Percentiles rank a stretch among this genome's conserved stretches.
Conservation (phyloP, 768 basidiomycete species). For the Fibroporia radiculosa region DNA sequence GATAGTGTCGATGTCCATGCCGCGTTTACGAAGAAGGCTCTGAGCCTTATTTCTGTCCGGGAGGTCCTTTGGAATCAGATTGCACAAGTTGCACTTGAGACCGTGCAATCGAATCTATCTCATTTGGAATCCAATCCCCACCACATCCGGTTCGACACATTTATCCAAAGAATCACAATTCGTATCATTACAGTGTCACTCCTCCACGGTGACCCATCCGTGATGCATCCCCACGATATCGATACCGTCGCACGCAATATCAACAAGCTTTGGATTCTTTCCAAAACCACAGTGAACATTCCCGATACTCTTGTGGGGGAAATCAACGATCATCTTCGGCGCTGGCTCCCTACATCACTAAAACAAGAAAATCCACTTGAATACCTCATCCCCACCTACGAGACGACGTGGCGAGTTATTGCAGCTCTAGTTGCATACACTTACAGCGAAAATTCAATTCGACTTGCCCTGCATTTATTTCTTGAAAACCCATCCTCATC, state of each 20-base stretch:
- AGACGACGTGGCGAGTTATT: constrained; percentile 55
- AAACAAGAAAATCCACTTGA: constrained; percentile 36
- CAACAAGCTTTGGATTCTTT: constrained; percentile 39
- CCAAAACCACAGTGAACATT: constrained; percentile 27
- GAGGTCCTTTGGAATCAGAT: constrained; percentile 25
- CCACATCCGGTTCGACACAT: constrained; percentile 34
- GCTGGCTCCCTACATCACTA: constrained; percentile 38
- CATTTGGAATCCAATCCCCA: too few relatives aligned
- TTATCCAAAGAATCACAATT: constrained; percentile 39
- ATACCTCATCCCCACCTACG: constrained; percentile 51
- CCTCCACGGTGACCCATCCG: constrained; percentile 24
- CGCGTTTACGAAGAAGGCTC: constrained; percentile 25
- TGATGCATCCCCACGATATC: constrained; percentile 23
- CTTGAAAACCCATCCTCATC: constrained; percentile 22
- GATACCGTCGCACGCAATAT: constrained; percentile 31
- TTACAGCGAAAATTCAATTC: constrained; percentile 20
- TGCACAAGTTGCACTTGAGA: constrained; percentile 17
- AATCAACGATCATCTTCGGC: constrained; percentile 30
- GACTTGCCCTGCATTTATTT: constrained; percentile 29
- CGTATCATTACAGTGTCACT: constrained; percentile 36
- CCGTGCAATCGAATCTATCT: constrained; percentile 7
- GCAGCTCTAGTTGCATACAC: constrained; percentile 36
- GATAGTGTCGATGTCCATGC: constrained; percentile 26
- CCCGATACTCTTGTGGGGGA: constrained; percentile 24
- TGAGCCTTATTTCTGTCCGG: constrained; percentile 9